Evolutionary conservation across 192 early-diverging fungal genomes (phyloP).

Genomic region (Coemansia asiatica): DNA sequence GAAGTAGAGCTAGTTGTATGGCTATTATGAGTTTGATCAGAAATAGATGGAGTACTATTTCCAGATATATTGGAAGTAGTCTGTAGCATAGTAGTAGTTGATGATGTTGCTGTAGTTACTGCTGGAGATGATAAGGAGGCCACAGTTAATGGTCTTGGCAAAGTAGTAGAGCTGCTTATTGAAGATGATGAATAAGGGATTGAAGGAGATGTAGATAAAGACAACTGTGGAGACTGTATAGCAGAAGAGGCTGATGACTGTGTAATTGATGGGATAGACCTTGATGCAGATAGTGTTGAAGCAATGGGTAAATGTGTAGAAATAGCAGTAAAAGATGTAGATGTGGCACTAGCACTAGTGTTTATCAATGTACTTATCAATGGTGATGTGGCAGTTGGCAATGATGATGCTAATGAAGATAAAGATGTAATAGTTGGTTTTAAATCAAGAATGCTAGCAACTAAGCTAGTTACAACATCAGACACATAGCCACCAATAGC

Average conservation of each 20-base stretch:
- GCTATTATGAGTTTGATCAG: too few relatives aligned
- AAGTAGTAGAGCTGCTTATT: neutral
- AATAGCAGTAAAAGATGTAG: too few relatives aligned
- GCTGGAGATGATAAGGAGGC: neutral
- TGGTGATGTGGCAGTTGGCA: neutral
- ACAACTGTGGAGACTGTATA: neutral
- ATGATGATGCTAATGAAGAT: neutral
- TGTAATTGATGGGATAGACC: neutral
- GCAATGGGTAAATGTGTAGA: neutral
- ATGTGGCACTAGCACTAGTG: neutral
- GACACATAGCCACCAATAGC: conserved; percentile 42
- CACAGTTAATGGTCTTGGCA: neutral
- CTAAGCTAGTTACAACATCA: conserved; percentile 16
- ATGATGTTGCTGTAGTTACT: neutral
- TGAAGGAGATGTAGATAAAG: neutral
- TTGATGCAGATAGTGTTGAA: neutral
- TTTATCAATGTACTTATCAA: too few relatives aligned
- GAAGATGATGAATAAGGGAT: neutral
- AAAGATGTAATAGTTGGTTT: neutral
- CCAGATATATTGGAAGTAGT: neutral
- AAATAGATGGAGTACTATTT: neutral
- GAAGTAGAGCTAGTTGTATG: neutral
- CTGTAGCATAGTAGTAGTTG: neutral
- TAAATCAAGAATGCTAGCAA: conserved; percentile 9
- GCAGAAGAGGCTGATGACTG: neutral